A percentile compares a stretch with the other conserved stretches of the same genome.
These are phyloP conservation scores for Hericium alpestre DNA, from an alignment of 768 basidiomycete genomes.

Conservation along the genomic window DNA sequence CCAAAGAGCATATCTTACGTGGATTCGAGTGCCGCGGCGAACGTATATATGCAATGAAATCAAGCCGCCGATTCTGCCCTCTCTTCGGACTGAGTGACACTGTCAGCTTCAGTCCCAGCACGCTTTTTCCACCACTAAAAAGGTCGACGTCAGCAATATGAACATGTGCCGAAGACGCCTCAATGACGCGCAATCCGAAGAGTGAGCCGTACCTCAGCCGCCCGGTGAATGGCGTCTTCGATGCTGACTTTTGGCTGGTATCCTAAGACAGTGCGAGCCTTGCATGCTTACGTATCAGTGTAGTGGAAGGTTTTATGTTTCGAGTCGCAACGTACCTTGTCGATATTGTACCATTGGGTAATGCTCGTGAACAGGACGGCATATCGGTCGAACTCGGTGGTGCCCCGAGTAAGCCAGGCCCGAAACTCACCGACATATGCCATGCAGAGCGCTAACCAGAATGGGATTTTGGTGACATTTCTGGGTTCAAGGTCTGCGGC, in stretches of 20 bases:
- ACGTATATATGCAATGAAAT: too few relatives aligned
- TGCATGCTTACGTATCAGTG: too few relatives aligned
- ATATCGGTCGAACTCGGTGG: background rate
- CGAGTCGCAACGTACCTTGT: background rate
- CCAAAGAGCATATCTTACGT: too few relatives aligned
- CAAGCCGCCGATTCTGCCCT: too few relatives aligned
- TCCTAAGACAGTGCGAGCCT: background rate
- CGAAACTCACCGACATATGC: background rate
- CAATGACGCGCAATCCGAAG: background rate
- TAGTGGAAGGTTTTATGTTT: too few relatives aligned
- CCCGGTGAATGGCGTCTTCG: background rate
- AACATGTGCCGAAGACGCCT: too few relatives aligned
- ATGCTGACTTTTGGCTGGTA: background rate
- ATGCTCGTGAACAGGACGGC: background rate
- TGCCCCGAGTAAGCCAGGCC: background rate
- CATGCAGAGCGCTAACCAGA: background rate
- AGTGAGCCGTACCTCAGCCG: background rate
- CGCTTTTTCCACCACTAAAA: background rate
- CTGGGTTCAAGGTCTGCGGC: background rate
- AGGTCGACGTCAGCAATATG: background rate
- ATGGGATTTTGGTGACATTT: background rate
- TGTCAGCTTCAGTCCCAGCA: background rate
- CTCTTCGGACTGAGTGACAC: too few relatives aligned
- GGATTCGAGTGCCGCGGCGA: too few relatives aligned
- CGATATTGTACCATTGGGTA: background rate